These are phyloP conservation scores for Schizochytrium sp. DNA, from an alignment of 108 stramenopile genomes.

Conservation along the genomic window DNA sequence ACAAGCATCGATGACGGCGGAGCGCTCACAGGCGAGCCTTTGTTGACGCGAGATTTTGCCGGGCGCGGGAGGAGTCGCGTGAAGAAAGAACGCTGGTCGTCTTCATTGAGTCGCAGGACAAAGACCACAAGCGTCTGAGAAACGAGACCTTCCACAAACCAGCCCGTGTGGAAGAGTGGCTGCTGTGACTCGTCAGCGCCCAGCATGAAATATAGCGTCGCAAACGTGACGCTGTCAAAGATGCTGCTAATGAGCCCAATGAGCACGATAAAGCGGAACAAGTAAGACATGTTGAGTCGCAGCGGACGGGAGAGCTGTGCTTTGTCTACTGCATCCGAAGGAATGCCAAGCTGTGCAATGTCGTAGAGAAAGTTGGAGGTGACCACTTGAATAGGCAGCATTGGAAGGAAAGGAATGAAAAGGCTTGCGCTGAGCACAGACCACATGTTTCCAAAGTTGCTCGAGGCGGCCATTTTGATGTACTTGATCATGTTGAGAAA, in stretches of 20 bases:
- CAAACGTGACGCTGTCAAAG: background rate
- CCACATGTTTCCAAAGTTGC: constrained; percentile 15
- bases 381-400: constrained; percentile 5
- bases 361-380: constrained; percentile 11
- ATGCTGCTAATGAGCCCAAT: background rate
- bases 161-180: constrained; percentile 6
- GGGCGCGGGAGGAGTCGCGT: background rate
- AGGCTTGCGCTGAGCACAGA: background rate
- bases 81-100: background rate
- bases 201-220: background rate
- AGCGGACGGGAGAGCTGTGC: background rate
- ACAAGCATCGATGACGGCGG: background rate
- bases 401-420: background rate
- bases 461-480: constrained; percentile 32
- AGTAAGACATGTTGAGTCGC: background rate
- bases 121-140: constrained; percentile 10
- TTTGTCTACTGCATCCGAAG: background rate
- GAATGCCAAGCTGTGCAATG: background rate
- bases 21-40: background rate
- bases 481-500: constrained; percentile 39
- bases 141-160: background rate
- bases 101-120: background rate
- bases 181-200: background rate
- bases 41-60: background rate
- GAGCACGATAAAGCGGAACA: background rate